Percentiles rank a stretch among this genome's conserved stretches.
Evolutionary conservation across 164 flowering plant genomes (phyloP).

Genomic region (Vitis amurensis): DNA sequence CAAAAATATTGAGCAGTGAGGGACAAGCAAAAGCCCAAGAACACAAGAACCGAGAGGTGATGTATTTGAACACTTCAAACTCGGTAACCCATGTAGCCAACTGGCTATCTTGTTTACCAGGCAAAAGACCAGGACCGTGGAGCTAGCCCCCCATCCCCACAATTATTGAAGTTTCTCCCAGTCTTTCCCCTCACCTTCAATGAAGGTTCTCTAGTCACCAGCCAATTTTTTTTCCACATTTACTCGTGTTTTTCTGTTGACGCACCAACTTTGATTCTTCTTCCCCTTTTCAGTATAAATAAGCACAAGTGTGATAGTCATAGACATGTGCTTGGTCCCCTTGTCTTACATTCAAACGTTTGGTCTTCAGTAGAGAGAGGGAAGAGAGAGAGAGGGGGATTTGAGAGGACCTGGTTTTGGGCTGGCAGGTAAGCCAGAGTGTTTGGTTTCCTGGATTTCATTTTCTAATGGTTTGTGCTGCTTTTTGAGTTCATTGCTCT

Average conservation of each 20-base stretch:
- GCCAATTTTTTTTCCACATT: neutral
- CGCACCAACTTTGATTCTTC: slow-evolving; percentile 15
- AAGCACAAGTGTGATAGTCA: neutral
- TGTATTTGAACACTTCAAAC: too few species aligned
- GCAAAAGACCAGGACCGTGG: too few species aligned
- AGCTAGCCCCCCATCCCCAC: neutral
- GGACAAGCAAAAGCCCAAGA: too few species aligned
- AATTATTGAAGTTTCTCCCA: slow-evolving; percentile 4
- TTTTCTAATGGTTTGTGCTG: neutral
- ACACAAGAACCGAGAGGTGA: too few species aligned
- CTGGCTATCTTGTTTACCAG: too few species aligned
- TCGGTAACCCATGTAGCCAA: too few species aligned
- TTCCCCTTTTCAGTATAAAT: neutral
- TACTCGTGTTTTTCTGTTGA: neutral
- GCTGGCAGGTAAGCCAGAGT: neutral
- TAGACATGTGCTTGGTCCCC: neutral
- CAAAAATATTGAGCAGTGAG: too few species aligned
- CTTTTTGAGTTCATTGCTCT: neutral
- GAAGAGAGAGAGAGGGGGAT: neutral
- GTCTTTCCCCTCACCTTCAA: slow-evolving; percentile 19
- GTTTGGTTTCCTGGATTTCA: neutral
- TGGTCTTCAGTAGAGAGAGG: too few species aligned
- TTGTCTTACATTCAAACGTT: too few species aligned
- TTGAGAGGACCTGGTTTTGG: neutral
- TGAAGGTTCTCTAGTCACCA: slow-evolving; percentile 3